Evolutionary conservation across 192 early-diverging fungal genomes (phyloP).

Genomic region (Gryganskiella cystojenkinii): DNA sequence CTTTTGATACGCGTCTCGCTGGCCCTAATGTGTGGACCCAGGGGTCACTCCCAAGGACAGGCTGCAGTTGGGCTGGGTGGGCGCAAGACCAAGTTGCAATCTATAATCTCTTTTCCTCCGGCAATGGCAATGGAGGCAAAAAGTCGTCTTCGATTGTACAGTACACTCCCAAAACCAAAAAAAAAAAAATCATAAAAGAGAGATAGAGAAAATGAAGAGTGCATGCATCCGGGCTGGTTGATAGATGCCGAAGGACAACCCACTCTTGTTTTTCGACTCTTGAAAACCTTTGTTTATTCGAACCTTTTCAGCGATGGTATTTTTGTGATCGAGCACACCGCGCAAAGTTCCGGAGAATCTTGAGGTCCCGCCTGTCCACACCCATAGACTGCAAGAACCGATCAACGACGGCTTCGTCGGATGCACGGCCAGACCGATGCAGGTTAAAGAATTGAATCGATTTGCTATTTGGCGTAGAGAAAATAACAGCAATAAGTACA

Average conservation of each 20-base stretch:
- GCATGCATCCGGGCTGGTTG: too few relatives aligned
- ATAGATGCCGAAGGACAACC: too few relatives aligned
- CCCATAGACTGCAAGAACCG: slow-evolving; percentile 38
- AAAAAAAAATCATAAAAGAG: background rate
- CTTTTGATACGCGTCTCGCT: slow-evolving; percentile 36
- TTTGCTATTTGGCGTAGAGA: slow-evolving; percentile 10
- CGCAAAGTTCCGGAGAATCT: slow-evolving; percentile 49
- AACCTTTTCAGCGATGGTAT: slow-evolving; percentile 1
- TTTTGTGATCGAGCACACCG: slow-evolving; percentile 40
- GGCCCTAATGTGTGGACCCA: slow-evolving; percentile 18
- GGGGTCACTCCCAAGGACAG: background rate
- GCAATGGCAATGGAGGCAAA: slow-evolving; percentile 32
- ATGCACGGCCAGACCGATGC: slow-evolving; percentile 35
- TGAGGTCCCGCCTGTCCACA: slow-evolving; percentile 36
- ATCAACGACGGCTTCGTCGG: slow-evolving; percentile 29
- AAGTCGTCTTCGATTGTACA: slow-evolving; percentile 35
- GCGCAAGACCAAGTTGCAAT: slow-evolving; percentile 28
- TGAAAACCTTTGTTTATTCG: too few relatives aligned
- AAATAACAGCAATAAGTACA: background rate
- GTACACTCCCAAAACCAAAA: background rate
- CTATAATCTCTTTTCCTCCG: slow-evolving; percentile 43
- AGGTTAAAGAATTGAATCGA: slow-evolving; percentile 45
- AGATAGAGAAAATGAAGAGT: too few relatives aligned
- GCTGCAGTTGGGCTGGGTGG: slow-evolving; percentile 22
- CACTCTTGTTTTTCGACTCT: too few relatives aligned